phyloP scores from a whole-genome alignment of 441 rosid species.

The Erysimum pusillum region DNA sequence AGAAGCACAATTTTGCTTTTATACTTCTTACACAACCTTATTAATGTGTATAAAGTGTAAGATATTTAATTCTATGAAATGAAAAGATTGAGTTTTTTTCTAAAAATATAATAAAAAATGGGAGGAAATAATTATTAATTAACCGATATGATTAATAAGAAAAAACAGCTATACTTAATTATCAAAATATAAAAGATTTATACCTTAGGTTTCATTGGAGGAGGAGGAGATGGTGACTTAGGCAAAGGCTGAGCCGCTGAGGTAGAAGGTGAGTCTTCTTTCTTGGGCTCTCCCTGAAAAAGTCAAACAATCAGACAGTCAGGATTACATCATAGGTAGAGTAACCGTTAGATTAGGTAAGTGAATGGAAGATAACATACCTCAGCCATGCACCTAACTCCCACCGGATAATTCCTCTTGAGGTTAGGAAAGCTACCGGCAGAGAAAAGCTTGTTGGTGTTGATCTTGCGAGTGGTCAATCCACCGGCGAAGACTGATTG shows the following conservation, averaged over 20 bases:
- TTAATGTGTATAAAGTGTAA: background rate
- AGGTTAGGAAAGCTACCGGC: constrained; percentile 33
- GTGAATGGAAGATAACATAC: constrained; percentile 35
- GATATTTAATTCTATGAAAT: too few relatives aligned
- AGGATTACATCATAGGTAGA: background rate
- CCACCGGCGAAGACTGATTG: constrained; percentile 52
- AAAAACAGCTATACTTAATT: too few relatives aligned
- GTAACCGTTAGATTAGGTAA: background rate
- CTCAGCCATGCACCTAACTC: constrained; percentile 61
- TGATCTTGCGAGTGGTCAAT: constrained; percentile 27
- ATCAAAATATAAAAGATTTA: too few relatives aligned
- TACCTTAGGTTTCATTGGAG: too few relatives aligned
- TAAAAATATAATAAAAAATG: too few relatives aligned
- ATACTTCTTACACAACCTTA: too few relatives aligned
- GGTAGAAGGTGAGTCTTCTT: constrained; percentile 11
- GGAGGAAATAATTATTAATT: too few relatives aligned
- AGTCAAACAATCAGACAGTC: constrained; percentile 20
- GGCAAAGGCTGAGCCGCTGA: too few relatives aligned
- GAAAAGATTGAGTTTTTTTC: too few relatives aligned
- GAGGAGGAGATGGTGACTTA: too few relatives aligned
- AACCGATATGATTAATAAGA: too few relatives aligned
- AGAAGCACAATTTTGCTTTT: background rate
- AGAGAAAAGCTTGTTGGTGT: constrained; percentile 25
- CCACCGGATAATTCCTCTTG: constrained; percentile 40
- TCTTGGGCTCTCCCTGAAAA: constrained; percentile 45